Evolutionary conservation across 2,329 filamentous ascomycete genomes (phyloP).

Genomic region (Cladosporium sp.): DNA sequence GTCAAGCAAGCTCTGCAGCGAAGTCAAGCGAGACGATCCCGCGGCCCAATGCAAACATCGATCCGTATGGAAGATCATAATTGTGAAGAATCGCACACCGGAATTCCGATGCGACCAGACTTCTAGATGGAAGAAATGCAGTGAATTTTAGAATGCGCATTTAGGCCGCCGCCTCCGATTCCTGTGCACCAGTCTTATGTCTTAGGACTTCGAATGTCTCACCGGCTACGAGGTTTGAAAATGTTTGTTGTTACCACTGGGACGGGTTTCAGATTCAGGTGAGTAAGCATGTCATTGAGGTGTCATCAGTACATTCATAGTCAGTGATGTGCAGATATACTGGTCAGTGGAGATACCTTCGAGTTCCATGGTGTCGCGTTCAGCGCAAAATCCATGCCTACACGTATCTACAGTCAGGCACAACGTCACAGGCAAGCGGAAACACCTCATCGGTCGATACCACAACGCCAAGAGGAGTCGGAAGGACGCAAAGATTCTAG

Average conservation of each 20-base stretch:
- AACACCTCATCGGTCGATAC: conserved; percentile 8
- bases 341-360: too few species aligned
- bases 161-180: background rate
- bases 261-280: background rate
- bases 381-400: background rate
- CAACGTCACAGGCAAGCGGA: background rate
- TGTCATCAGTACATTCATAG: too few species aligned
- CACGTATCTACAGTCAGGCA: background rate
- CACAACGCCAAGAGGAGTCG: conserved; percentile 12
- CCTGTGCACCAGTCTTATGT: background rate
- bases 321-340: too few species aligned
- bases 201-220: background rate
- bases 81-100: background rate
- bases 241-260: background rate
- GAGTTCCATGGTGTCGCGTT: too few species aligned
- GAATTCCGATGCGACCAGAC: background rate
- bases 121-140: background rate
- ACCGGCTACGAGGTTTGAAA: background rate
- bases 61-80: background rate
- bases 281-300: background rate
- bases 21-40: too few species aligned
- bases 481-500: background rate
- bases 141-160: background rate
- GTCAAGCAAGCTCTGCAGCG: background rate
- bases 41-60: background rate